phyloP scores from a whole-genome alignment of 164 flowering plant species.

The Euptelea pleiosperma region DNA sequence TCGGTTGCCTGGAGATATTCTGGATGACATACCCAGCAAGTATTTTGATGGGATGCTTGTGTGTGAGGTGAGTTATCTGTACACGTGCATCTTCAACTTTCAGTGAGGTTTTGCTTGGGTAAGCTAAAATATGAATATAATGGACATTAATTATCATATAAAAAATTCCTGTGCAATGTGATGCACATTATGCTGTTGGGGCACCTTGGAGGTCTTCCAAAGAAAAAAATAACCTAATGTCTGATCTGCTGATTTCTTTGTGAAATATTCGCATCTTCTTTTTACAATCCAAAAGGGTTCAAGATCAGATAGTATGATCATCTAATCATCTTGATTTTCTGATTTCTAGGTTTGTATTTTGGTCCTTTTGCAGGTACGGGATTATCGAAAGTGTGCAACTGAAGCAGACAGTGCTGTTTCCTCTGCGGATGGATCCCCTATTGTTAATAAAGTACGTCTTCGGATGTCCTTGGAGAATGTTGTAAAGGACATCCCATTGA shows the following conservation, averaged over 20 bases:
- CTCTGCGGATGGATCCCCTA: slow-evolving; percentile 36
- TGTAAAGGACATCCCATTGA: slow-evolving; percentile 84
- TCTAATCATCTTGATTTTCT: background rate
- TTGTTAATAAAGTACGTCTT: slow-evolving; percentile 56
- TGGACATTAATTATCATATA: too few relatives aligned
- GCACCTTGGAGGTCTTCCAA: background rate
- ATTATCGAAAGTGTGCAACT: slow-evolving; percentile 54
- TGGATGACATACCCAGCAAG: slow-evolving; percentile 89
- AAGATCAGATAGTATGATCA: background rate
- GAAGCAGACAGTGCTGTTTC: slow-evolving; percentile 39
- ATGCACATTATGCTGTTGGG: background rate
- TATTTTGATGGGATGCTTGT: slow-evolving; percentile 61
- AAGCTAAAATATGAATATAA: too few relatives aligned
- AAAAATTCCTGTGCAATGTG: too few relatives aligned
- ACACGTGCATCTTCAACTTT: too few relatives aligned
- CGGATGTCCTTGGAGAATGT: slow-evolving; percentile 90
- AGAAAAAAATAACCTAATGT: background rate
- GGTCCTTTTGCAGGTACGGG: slow-evolving; percentile 60
- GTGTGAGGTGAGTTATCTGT: slow-evolving; percentile 72
- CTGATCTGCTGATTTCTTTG: background rate
- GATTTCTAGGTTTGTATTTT: slow-evolving; percentile 6
- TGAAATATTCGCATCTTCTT: background rate
- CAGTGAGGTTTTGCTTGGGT: too few relatives aligned
- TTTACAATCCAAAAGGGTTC: background rate
- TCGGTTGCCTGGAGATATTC: slow-evolving; percentile 73